These are phyloP conservation scores for Cyberlindnera bimundalis DNA, from an alignment of 805 yeast genomes.

Conservation along the genomic window DNA sequence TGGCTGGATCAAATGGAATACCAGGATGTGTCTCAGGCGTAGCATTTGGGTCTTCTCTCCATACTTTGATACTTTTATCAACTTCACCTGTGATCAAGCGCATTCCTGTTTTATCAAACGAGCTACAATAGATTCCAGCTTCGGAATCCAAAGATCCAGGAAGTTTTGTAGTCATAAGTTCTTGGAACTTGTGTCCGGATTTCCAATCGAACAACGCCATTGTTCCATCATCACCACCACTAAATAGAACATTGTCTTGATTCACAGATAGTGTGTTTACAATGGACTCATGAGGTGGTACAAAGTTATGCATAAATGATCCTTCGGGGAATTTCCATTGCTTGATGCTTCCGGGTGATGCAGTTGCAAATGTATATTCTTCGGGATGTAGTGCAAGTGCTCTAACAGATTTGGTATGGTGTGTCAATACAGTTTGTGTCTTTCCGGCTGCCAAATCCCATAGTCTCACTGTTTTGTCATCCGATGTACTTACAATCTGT, in stretches of 20 bases:
- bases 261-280: conserved; percentile 69
- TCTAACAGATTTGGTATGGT: conserved; percentile 80
- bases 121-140: conserved; percentile 61
- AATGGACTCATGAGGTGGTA: conserved; percentile 44
- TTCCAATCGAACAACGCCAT: conserved; percentile 77
- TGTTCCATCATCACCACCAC: conserved; percentile 83
- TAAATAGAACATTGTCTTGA: conserved; percentile 58
- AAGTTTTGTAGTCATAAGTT: conserved; percentile 46
- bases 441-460: conserved; percentile 89
- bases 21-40: conserved; percentile 29
- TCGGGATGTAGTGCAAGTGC: conserved; percentile 64
- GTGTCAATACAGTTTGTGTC: conserved; percentile 69
- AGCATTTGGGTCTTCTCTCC: conserved; percentile 47
- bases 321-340: conserved; percentile 87
- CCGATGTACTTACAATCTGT: conserved; percentile 77
- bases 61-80: conserved; percentile 81
- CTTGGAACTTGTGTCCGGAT: conserved; percentile 61
- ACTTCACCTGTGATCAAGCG: conserved; percentile 83
- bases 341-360: conserved; percentile 74
- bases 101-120: conserved; percentile 77
- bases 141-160: conserved; percentile 74
- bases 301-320: conserved; percentile 55
- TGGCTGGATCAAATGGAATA: conserved; percentile 21
- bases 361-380: conserved; percentile 75
- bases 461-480: conserved; percentile 80